Percentiles rank a stretch among this genome's conserved stretches.
phyloP scores from a whole-genome alignment of 2,329 filamentous ascomycete genomes.

The Huntiella bhutanensis region DNA sequence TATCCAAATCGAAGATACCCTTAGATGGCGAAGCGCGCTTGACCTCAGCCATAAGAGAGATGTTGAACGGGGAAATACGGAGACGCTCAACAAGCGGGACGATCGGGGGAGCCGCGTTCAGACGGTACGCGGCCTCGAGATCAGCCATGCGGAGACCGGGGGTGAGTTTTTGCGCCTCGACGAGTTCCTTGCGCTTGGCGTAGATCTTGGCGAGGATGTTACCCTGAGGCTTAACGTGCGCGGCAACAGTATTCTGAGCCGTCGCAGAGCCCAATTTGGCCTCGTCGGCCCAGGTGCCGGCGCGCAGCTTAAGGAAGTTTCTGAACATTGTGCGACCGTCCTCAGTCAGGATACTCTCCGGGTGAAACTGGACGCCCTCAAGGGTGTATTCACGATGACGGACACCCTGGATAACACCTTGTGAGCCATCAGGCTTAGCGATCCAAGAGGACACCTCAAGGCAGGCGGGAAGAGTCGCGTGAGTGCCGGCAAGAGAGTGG shows the following conservation, averaged over 20 bases:
- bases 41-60: slow-evolving; percentile 94
- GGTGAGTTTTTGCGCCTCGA: slow-evolving; percentile 64
- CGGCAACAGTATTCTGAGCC: slow-evolving; percentile 12
- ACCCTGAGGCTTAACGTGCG: slow-evolving; percentile 36
- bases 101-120: slow-evolving; percentile 68
- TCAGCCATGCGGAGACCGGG: slow-evolving; percentile 71
- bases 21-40: slow-evolving; percentile 95
- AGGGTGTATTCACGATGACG: slow-evolving; percentile 78
- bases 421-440: slow-evolving; percentile 52
- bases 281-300: slow-evolving; percentile 82
- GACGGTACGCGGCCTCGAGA: slow-evolving; percentile 67
- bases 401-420: slow-evolving; percentile 89
- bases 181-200: slow-evolving; percentile 53
- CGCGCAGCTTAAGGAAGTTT: slow-evolving; percentile 76
- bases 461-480: slow-evolving; percentile 65
- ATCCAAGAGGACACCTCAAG: slow-evolving; percentile 89
- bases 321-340: slow-evolving; percentile 76
- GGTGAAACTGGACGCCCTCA: slow-evolving; percentile 97
- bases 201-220: slow-evolving; percentile 91
- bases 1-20: slow-evolving; percentile 73
- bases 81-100: slow-evolving; percentile 65
- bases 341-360: slow-evolving; percentile 87
- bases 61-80: slow-evolving; percentile 62
- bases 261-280: slow-evolving; percentile 30
- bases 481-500: slow-evolving; percentile 85